These are phyloP conservation scores for Sugiyamaella chiloensis DNA, from an alignment of 805 yeast genomes.

Conservation along the genomic window DNA sequence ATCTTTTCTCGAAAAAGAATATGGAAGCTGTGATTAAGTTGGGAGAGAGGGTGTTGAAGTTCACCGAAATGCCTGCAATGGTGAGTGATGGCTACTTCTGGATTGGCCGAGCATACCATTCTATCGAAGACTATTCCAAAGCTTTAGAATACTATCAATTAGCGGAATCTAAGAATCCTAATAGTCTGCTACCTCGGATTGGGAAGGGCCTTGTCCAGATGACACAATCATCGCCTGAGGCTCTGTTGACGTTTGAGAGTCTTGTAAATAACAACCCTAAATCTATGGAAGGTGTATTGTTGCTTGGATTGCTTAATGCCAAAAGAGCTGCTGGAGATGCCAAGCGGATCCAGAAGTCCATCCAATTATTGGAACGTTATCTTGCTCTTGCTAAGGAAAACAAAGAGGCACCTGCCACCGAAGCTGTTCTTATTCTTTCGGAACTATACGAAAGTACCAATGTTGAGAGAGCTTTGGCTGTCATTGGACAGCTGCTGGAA, in stretches of 20 bases:
- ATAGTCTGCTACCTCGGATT: slow-evolving; percentile 55
- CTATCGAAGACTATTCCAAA: slow-evolving; percentile 54
- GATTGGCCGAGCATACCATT: slow-evolving; percentile 77
- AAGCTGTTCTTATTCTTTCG: slow-evolving; percentile 70
- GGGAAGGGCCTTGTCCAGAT: slow-evolving; percentile 87
- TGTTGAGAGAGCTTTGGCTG: slow-evolving; percentile 59
- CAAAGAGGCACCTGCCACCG: slow-evolving; percentile 51
- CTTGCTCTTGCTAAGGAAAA: slow-evolving; percentile 55
- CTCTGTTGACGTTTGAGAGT: slow-evolving; percentile 78
- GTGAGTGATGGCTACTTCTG: slow-evolving; percentile 71
- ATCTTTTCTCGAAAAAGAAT: slow-evolving; percentile 66
- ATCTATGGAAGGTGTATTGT: slow-evolving; percentile 62
- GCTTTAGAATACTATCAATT: slow-evolving; percentile 73
- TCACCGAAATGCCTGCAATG: slow-evolving; percentile 40
- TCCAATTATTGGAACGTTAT: slow-evolving; percentile 65
- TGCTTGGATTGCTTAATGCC: slow-evolving; percentile 73
- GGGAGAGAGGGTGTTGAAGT: slow-evolving; percentile 47
- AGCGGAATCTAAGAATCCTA: slow-evolving; percentile 42
- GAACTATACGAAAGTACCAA: slow-evolving; percentile 66
- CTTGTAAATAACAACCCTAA: slow-evolving; percentile 63
- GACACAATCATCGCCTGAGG: slow-evolving; percentile 65
- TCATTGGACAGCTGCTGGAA: slow-evolving; percentile 53
- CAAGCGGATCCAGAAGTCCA: slow-evolving; percentile 46
- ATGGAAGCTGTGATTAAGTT: slow-evolving; percentile 55
- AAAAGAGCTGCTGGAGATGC: slow-evolving; percentile 38